Base-by-base conservation (phyloP, 192 early-diverging fungal genomes). In the Dissophora globulifera region DNA sequence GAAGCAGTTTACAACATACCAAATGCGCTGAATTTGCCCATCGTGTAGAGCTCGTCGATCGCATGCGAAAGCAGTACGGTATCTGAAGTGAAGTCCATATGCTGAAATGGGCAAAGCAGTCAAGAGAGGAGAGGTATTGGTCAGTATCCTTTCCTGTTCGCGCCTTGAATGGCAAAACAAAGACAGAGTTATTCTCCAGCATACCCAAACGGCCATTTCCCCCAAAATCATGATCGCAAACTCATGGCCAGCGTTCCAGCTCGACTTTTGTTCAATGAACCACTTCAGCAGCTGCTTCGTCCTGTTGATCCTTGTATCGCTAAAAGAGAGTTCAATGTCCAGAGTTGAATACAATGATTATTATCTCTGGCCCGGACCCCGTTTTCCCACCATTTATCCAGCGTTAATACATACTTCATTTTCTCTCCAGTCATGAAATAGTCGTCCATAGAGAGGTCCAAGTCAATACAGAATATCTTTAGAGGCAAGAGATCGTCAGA, bases 171-270 rank as follows among this genome's bases (percentile, higher is more conserved):
- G n/a, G n/a, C n/a, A n/a, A n/a, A n/a, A n/a, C n/a, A n/a, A n/a
- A n/a, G n/a, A n/a, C n/a, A n/a, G n/a, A n/a, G n/a, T n/a, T n/a
- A n/a, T n/a, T n/a, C n/a, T n/a, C 35, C 6, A 16, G 27, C 47
- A 29, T 79, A 79, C 78, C 78, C 78, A 79, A 9, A 79, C 68
- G 2, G 78, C 78, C 45, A 32, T 51, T 30, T 65, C 62, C 10
- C 69, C 69, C n/a, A 79, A 50, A 30, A 79, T 62, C 40, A 79
- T 70, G n/a, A 79, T 23, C 1, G 78, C 78, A 48, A 71, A 79
- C 42, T 79, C 78, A 12, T 79, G 78, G 0, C 25, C n/a, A 8
- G 56, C 11, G 48, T 55, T 66, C 62, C 67, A 79, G 4, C 33
- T 38, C 19, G 62, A 56, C 62, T 79, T 79, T 38, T 66, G 54